Evolutionary conservation across 1,284 basidiomycete genomes (phyloP).

Genomic region (Microbotryum scabiosae): DNA sequence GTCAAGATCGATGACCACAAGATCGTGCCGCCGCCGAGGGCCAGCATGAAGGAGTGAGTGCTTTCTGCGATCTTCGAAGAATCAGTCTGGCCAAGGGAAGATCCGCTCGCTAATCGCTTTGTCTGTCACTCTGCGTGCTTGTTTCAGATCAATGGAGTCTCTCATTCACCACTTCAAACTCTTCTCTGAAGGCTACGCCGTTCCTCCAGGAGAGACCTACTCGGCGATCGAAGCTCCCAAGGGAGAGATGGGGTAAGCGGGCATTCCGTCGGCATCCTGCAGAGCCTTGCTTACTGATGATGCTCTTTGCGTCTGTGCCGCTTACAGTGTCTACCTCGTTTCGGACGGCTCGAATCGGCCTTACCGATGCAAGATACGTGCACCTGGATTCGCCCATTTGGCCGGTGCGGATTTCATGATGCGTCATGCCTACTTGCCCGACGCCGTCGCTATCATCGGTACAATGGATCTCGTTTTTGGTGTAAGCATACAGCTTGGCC

Average conservation of each 20-base stretch:
- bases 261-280: too few species aligned
- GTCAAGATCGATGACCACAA: conserved; percentile 97
- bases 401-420: conserved; percentile 92
- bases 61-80: background rate
- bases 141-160: conserved; percentile 45
- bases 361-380: conserved; percentile 89
- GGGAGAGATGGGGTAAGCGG: conserved; percentile 67
- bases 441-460: conserved; percentile 86
- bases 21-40: conserved; percentile 90
- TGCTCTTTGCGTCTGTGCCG: background rate
- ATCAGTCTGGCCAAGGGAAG: background rate
- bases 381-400: conserved; percentile 67
- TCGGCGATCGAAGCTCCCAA: conserved; percentile 97
- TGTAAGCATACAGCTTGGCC: background rate
- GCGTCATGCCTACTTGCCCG: conserved; percentile 73
- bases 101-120: too few species aligned
- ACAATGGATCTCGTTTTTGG: conserved; percentile 57
- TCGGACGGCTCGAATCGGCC: conserved; percentile 88
- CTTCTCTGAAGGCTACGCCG: conserved; percentile 92
- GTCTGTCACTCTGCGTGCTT: background rate
- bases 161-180: conserved; percentile 95
- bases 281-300: background rate
- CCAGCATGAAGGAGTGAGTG: conserved; percentile 97
- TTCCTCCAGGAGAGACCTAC: conserved; percentile 93
- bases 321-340: conserved; percentile 66